Percentiles rank a stretch among this genome's conserved stretches.
phyloP scores from a whole-genome alignment of 164 flowering plant genomes.

The Aristolochia californica region DNA sequence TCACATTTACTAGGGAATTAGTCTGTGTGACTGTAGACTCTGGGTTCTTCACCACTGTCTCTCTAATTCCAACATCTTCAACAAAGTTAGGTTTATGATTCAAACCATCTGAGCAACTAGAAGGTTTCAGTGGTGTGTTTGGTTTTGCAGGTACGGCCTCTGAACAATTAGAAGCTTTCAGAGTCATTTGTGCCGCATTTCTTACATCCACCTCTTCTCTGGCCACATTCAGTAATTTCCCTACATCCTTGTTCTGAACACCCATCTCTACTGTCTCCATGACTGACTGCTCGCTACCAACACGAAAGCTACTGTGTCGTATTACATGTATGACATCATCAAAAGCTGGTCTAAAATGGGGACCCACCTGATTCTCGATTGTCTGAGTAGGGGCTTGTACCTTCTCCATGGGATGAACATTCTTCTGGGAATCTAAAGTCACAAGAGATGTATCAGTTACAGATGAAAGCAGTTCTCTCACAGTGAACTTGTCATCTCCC shows the following conservation, averaged over 20 bases:
- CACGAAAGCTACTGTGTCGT: conserved; percentile 75
- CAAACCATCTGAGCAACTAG: too few species aligned
- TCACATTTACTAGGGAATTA: conserved; percentile 26
- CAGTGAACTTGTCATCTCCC: conserved; percentile 67
- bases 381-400: too few species aligned
- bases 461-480: conserved; percentile 47
- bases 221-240: conserved; percentile 48
- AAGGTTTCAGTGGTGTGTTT: conserved; percentile 7
- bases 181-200: conserved; percentile 18
- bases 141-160: conserved; percentile 18
- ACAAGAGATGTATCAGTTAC: conserved; percentile 24
- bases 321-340: conserved; percentile 88
- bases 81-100: too few species aligned
- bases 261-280: conserved; percentile 58
- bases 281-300: conserved; percentile 65
- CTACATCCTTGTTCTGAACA: conserved; percentile 55
- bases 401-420: not conserved
- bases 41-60: conserved; percentile 22
- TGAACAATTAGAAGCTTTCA: conserved; percentile 18
- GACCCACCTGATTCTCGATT: too few species aligned
- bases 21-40: conserved; percentile 11
- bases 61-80: conserved; percentile 27
- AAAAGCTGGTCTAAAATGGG: conserved; percentile 45
- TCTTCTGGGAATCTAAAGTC: conserved; percentile 5
- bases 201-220: conserved; percentile 53